phyloP scores from a whole-genome alignment of 1,139 yeast species.

The Martiniozyma asiatica region DNA sequence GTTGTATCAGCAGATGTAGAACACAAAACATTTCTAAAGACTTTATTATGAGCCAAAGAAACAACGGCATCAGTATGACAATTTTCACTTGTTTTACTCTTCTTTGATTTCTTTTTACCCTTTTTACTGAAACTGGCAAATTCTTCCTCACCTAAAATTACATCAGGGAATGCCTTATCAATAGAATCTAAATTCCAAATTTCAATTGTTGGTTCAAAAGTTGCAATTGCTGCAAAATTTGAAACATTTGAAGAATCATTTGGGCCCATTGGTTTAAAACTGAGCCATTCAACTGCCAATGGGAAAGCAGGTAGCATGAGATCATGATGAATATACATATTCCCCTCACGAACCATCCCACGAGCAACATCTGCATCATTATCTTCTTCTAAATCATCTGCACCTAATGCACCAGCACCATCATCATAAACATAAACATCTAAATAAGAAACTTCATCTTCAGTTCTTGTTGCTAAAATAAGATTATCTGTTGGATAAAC shows the following conservation, averaged over 20 bases:
- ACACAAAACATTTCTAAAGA: constrained; percentile 76
- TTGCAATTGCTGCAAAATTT: constrained; percentile 91
- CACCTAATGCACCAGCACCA: constrained; percentile 61
- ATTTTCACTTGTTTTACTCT: constrained; percentile 44
- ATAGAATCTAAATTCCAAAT: constrained; percentile 90
- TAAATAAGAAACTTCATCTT: constrained; percentile 83
- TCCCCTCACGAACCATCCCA: constrained; percentile 59
- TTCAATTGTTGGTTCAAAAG: constrained; percentile 95
- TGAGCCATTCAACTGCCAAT: constrained; percentile 89
- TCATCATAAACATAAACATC: constrained; percentile 94
- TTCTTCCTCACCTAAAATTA: constrained; percentile 74
- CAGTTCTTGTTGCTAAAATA: constrained; percentile 87
- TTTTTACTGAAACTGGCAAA: constrained; percentile 10
- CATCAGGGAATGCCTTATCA: constrained; percentile 91
- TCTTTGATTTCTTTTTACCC: constrained; percentile 28
- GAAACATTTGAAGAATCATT: constrained; percentile 42
- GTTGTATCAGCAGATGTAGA: constrained; percentile 95
- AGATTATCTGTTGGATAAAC: constrained; percentile 84
- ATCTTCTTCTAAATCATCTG: constrained; percentile 53
- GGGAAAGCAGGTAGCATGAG: constrained; percentile 97
- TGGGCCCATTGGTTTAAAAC: constrained; percentile 48
- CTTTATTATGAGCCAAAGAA: constrained; percentile 71
- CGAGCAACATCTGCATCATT: constrained; percentile 54
- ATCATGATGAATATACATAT: constrained; percentile 90
- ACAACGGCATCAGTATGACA: constrained; percentile 94